Conservation (phyloP, 352 stramenopile genomes). For the Pythium utonaiense region DNA sequence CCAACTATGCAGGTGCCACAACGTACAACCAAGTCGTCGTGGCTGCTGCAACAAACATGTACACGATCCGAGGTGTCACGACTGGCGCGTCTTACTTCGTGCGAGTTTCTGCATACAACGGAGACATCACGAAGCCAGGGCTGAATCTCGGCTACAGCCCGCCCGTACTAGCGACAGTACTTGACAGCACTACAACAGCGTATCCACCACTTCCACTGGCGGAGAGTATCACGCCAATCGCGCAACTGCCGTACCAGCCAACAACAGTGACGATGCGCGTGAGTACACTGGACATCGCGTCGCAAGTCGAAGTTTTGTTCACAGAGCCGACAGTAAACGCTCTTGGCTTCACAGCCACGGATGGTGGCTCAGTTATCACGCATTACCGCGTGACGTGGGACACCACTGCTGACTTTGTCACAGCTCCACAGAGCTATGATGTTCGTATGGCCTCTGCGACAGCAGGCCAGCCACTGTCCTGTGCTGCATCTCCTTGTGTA, state of each 20-base stretch:
- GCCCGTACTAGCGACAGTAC: constrained; percentile 47
- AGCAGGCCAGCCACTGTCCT: constrained; percentile 24
- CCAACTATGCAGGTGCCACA: constrained; percentile 46
- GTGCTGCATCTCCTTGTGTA: constrained; percentile 48
- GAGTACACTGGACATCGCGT: constrained; percentile 65
- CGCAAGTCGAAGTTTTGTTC: constrained; percentile 78
- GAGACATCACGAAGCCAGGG: constrained; percentile 29
- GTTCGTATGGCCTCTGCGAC: constrained; percentile 41
- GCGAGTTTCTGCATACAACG: constrained; percentile 87
- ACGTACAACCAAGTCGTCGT: constrained; percentile 47
- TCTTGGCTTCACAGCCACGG: constrained; percentile 47
- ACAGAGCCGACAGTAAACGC: constrained; percentile 64
- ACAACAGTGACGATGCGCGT: constrained; percentile 70
- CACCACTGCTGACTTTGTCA: constrained; percentile 36
- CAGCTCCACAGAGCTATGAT: constrained; percentile 41
- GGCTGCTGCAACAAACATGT: constrained; percentile 26
- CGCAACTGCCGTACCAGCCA: constrained; percentile 66
- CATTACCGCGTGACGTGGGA: constrained; percentile 67
- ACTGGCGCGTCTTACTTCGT: constrained; percentile 85
- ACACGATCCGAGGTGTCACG: constrained; percentile 81
- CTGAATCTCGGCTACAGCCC: constrained; percentile 54
- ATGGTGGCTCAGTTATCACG: constrained; percentile 56
- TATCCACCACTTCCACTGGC: constrained; percentile 12
- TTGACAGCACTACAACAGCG: constrained; percentile 23
- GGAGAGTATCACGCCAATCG: constrained; percentile 38